A percentile compares a stretch with the other conserved stretches of the same genome.
These are phyloP conservation scores for Populus ilicifolia DNA, from an alignment of 345 rosid genomes.

Conservation along the genomic window DNA sequence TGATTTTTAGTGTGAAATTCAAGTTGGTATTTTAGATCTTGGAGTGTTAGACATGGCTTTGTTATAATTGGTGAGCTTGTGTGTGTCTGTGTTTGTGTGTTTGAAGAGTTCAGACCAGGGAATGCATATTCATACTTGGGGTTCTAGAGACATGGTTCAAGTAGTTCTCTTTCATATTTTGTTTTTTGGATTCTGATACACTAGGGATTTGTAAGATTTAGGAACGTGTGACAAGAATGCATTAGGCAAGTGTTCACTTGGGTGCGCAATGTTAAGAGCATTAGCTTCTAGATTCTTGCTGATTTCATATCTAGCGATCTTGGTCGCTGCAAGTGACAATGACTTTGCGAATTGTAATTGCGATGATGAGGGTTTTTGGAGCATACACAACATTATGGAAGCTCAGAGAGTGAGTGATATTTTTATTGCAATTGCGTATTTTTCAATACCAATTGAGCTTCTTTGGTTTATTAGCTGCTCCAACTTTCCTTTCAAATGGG, in stretches of 20 bases:
- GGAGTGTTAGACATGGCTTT: constrained; percentile 1
- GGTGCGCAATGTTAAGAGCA: constrained; percentile 67
- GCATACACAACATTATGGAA: constrained; percentile 61
- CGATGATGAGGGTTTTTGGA: constrained; percentile 79
- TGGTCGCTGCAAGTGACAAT: constrained; percentile 47
- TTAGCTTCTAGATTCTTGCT: constrained; percentile 47
- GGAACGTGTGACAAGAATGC: constrained; percentile 14
- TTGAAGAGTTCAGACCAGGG: neutral
- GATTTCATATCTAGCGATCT: constrained; percentile 36
- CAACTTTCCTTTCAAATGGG: constrained; percentile 96
- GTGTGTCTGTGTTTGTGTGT: no score
- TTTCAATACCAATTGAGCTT: constrained; percentile 89
- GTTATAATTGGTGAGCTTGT: neutral
- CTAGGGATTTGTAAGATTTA: neutral
- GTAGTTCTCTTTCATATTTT: neutral
- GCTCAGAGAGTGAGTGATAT: constrained; percentile 91
- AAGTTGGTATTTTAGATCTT: constrained; percentile 22
- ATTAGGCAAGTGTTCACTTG: constrained; percentile 18
- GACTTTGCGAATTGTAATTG: constrained; percentile 66
- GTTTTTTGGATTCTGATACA: neutral
- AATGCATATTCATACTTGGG: neutral
- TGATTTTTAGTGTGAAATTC: neutral
- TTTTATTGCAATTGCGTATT: constrained; percentile 82
- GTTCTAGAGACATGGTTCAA: neutral
- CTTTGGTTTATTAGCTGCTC: constrained; percentile 91